Conservation (phyloP, 2,329 filamentous ascomycete genomes). For the Tolypocladium pustulatum region DNA sequence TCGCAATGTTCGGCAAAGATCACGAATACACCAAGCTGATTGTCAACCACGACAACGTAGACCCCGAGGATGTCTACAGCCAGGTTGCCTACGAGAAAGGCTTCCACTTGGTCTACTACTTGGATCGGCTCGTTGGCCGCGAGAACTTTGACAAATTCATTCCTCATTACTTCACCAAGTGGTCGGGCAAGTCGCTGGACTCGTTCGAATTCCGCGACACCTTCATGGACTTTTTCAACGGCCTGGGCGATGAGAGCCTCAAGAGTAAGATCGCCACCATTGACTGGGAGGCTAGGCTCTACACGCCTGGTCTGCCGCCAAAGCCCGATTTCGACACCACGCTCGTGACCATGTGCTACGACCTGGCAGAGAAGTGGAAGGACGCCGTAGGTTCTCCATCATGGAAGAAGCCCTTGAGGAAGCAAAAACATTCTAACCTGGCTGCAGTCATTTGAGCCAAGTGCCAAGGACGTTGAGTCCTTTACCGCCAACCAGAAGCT, state of each 20-base stretch:
- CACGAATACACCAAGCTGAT: slow-evolving; percentile 92
- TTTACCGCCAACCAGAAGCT: slow-evolving; percentile 84
- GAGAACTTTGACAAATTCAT: slow-evolving; percentile 93
- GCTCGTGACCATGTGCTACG: slow-evolving; percentile 76
- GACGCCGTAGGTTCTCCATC: slow-evolving; percentile 32
- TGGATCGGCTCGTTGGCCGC: slow-evolving; percentile 76
- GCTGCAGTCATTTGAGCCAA: slow-evolving; percentile 49
- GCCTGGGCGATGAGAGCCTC: slow-evolving; percentile 49
- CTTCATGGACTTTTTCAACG: slow-evolving; percentile 72
- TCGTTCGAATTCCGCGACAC: slow-evolving; percentile 91
- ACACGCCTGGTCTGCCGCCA: slow-evolving; percentile 75
- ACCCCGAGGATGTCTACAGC: slow-evolving; percentile 93
- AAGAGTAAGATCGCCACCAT: slow-evolving; percentile 58
- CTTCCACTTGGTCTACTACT: slow-evolving; percentile 84
- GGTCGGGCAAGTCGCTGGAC: slow-evolving; percentile 77
- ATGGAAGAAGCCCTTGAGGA: slow-evolving; percentile 13
- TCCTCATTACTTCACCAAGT: slow-evolving; percentile 83
- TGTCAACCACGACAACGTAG: slow-evolving; percentile 75
- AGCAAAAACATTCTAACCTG: slow-evolving; percentile 6
- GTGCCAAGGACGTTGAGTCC: slow-evolving; percentile 54
- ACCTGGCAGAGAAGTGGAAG: slow-evolving; percentile 74
- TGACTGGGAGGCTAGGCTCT: slow-evolving; percentile 87
- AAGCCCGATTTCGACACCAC: slow-evolving; percentile 88
- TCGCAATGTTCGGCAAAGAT: slow-evolving; percentile 67
- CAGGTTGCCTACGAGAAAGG: slow-evolving; percentile 93